These are phyloP conservation scores for Acorus gramineus DNA, from an alignment of 106 monocot species.

Conservation along the genomic window DNA sequence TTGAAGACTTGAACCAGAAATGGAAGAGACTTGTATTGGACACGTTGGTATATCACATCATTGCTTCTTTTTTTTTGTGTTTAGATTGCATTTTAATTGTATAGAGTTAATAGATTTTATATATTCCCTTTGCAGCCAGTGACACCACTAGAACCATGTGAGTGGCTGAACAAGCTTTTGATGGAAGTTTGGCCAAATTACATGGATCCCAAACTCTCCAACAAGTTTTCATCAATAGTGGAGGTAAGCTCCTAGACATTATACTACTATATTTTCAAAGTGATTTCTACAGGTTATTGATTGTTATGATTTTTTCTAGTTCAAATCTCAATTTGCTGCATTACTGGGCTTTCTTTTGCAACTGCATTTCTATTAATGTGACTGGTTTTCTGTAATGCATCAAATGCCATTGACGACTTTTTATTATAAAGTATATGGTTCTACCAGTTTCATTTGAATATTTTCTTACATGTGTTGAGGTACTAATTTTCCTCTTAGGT, in stretches of 20 bases:
- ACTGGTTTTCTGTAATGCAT: no score
- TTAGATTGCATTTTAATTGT: neutral
- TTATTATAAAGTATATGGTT: no score
- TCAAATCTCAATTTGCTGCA: no score
- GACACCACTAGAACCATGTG: conserved; percentile 78
- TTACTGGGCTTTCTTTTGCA: no score
- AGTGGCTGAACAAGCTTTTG: conserved; percentile 80
- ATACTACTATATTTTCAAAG: neutral
- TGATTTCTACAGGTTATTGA: no score
- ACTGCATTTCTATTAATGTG: no score
- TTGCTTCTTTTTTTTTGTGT: conserved; percentile 5
- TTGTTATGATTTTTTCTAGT: no score
- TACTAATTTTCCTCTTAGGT: no score
- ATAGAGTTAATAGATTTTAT: neutral
- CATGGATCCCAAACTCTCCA: conserved; percentile 81
- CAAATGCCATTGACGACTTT: no score
- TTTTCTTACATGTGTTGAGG: no score
- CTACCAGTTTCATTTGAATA: no score
- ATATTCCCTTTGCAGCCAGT: conserved; percentile 34
- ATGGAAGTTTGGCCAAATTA: conserved; percentile 91
- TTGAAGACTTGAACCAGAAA: conserved; percentile 66
- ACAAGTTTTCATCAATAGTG: conserved; percentile 58
- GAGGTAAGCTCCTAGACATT: conserved; percentile 37
- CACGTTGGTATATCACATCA: conserved; percentile 35
- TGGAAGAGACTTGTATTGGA: conserved; percentile 77